Conservation (phyloP, 768 basidiomycete genomes). For the Lactifluus rugatus region DNA sequence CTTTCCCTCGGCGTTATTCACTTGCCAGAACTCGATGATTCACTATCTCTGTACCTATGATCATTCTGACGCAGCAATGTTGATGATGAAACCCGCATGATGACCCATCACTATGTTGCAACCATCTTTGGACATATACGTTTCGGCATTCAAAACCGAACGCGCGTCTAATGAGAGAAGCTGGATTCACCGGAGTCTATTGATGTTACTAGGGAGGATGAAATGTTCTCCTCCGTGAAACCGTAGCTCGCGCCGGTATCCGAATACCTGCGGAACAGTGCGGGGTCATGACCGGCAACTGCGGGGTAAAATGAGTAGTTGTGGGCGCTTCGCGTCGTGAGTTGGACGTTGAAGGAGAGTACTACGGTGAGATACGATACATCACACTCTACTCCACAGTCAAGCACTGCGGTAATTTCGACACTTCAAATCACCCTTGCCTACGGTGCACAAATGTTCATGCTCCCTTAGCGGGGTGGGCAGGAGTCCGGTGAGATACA, state of each 20-base stretch:
- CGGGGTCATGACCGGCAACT: neutral
- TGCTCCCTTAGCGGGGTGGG: neutral
- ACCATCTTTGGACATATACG: neutral
- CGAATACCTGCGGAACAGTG: slow-evolving; percentile 4
- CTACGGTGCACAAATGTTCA: neutral
- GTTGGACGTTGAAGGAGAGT: neutral
- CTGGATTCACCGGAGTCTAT: neutral
- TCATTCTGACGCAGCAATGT: neutral
- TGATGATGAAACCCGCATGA: slow-evolving; percentile 2
- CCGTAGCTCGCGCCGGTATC: neutral
- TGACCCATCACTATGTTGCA: slow-evolving; percentile 2
- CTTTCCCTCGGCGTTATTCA: neutral
- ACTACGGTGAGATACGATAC: neutral
- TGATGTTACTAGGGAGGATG: neutral
- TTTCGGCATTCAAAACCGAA: neutral
- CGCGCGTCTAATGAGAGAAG: neutral
- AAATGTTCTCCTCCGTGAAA: neutral
- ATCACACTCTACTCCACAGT: neutral
- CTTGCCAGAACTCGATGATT: neutral
- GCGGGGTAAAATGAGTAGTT: neutral
- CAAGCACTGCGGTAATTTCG: neutral
- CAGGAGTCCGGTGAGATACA: neutral
- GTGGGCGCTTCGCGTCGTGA: neutral
- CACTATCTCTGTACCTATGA: neutral
- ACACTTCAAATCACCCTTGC: neutral